Percentiles rank a stretch among this genome's conserved stretches.
These are phyloP conservation scores for Colletotrichum navitas DNA, from an alignment of 2,329 filamentous ascomycete genomes.

Conservation along the genomic window DNA sequence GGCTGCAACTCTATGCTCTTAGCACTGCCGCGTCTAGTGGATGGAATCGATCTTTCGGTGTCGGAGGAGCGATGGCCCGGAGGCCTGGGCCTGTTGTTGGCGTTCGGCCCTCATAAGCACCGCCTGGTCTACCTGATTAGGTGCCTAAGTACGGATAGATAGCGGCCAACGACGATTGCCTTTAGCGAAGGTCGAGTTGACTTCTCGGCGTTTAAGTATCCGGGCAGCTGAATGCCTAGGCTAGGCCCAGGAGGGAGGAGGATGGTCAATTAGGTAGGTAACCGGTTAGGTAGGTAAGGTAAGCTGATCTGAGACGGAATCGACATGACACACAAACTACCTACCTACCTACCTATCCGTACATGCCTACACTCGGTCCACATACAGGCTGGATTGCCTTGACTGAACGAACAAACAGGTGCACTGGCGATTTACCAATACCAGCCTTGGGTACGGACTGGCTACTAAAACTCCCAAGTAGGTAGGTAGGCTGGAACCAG, in stretches of 20 bases:
- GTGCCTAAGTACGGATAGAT: slow-evolving; percentile 1
- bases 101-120: not conserved
- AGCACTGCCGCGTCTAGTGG: not conserved
- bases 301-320: not conserved
- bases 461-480: too few species aligned
- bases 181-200: slow-evolving; percentile 14
- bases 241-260: not conserved
- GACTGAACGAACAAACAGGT: not conserved
- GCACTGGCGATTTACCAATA: not conserved
- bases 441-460: too few species aligned
- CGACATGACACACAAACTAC: not conserved
- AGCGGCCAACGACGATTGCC: slow-evolving; percentile 1
- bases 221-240: slow-evolving; percentile 10
- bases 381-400: not conserved
- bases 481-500: too few species aligned
- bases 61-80: slow-evolving; percentile 4
- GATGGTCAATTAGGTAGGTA: not conserved
- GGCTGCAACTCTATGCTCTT: slow-evolving; percentile 11
- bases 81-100: slow-evolving; percentile 26
- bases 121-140: not conserved
- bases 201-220: slow-evolving; percentile 6
- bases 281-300: not conserved
- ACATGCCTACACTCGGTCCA: too few species aligned
- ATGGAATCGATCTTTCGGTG: slow-evolving; percentile 13
- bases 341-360: too few species aligned